Base-by-base conservation (phyloP, 768 basidiomycete genomes). In the Panellus pusillus region DNA sequence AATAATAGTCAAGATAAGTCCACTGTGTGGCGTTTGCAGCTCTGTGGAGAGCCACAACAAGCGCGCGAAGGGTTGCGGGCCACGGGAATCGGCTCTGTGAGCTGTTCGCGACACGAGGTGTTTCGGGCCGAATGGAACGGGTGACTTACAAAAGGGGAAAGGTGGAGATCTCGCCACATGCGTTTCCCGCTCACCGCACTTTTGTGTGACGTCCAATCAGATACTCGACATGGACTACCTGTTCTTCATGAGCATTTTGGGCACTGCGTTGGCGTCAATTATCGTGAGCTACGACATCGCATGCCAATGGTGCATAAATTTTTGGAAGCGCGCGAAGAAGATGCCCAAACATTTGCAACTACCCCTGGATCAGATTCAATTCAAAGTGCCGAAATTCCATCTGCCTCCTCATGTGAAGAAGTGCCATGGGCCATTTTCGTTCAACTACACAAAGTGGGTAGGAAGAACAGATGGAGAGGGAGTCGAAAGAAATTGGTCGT, bases 401-500 rank as follows among this genome's bases (percentile, higher is more conserved):
- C 53, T 70, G 2, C 61, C 62, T 0, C 65, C 59, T 0, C 73
- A 75, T 35, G 44, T 61, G 1, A 37, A 55, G 0, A 44, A 54
- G 12, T 69, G 68, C 45, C 56, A 58, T 15, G 51, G 44, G 14
- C 56, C 54, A 8, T 62, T 38, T 28, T 73, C 71, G 0, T 62
- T 75, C 39, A 72, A 74, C 35, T 66, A 57, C 32, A 56, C 52
- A 1, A 49, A 49, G 13, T 52, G 67, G 1, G 60, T 64, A 17
- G 69, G 68, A 6, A 57, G 65, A 0, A 68, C 63, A 6, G 68
- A 72, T 55, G 70, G 74, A 0, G 73, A 77, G 46, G 71, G 58
- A 0, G 61, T 69, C 0, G 74, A 78, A 44, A 47, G 63, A 0
- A 62, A 60, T 3, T 77, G 74, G 75, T 56, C 69, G 1, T 55